A percentile compares a stretch with the other conserved stretches of the same genome.
These are phyloP conservation scores for Centrapalus pauciflorus DNA, from an alignment of 129 eudicot species.

Conservation along the genomic window DNA sequence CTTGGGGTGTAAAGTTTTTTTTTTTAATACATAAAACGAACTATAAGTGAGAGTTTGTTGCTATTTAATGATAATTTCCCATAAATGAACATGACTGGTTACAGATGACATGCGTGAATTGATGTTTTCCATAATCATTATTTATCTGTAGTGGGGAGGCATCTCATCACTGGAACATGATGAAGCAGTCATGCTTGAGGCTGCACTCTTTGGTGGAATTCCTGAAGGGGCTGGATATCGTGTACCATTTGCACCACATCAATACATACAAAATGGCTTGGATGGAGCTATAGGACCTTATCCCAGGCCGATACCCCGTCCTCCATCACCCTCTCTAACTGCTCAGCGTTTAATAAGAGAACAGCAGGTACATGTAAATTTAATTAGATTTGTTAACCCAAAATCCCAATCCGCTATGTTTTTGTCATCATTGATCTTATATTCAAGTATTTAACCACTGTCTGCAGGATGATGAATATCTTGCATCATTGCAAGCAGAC, in stretches of 20 bases:
- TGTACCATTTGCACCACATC: slow-evolving; percentile 62
- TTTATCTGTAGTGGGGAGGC: slow-evolving; percentile 80
- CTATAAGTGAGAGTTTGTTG: no score
- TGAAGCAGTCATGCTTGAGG: slow-evolving; percentile 99
- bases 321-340: slow-evolving; percentile 86
- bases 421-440: not conserved
- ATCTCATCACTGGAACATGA: slow-evolving; percentile 93
- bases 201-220: slow-evolving; percentile 92
- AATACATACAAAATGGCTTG: slow-evolving; percentile 45
- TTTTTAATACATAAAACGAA: no score
- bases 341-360: slow-evolving; percentile 84
- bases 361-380: slow-evolving; percentile 59
- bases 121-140: not conserved
- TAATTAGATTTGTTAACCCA: not conserved
- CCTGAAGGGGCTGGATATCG: slow-evolving; percentile 61
- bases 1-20: no score
- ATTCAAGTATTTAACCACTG: not conserved
- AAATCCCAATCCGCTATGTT: not conserved
- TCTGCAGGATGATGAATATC: slow-evolving; percentile 85
- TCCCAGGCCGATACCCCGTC: slow-evolving; percentile 56
- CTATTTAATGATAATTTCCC: no score
- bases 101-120: not conserved
- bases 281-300: slow-evolving; percentile 41
- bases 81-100: slow-evolving; percentile 1
- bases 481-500: slow-evolving; percentile 89